Evolutionary conservation across 2,329 filamentous ascomycete species (phyloP).

Genomic region (Colletotrichum orchidophilum): DNA sequence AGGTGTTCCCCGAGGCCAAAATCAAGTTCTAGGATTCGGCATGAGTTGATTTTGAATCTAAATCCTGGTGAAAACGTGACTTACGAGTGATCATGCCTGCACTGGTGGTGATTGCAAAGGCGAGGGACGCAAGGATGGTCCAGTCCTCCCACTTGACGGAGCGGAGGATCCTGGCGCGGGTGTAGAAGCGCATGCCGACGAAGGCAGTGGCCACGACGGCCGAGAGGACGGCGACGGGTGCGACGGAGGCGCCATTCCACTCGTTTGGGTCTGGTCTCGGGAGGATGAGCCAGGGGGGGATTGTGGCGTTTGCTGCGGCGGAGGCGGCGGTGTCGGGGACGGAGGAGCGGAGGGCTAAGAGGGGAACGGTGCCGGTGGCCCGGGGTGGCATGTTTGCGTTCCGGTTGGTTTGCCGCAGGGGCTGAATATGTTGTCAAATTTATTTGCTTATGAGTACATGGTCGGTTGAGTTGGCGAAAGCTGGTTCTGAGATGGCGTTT

Average conservation of each 20-base stretch:
- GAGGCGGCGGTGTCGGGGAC: neutral
- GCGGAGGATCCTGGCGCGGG: constrained; percentile 44
- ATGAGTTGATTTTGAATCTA: neutral
- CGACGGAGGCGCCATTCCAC: constrained; percentile 30
- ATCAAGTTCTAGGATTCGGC: constrained; percentile 28
- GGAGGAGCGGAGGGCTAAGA: constrained; percentile 9
- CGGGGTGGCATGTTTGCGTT: constrained; percentile 11
- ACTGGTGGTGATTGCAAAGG: constrained; percentile 34
- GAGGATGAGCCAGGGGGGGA: constrained; percentile 6
- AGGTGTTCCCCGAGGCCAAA: constrained; percentile 30
- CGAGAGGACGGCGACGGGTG: constrained; percentile 34
- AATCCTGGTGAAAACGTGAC: neutral
- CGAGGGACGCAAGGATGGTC: constrained; percentile 43
- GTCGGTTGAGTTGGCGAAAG: neutral
- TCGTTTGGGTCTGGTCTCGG: constrained; percentile 21
- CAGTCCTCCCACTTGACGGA: constrained; percentile 47
- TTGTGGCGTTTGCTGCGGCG: neutral
- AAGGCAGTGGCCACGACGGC: constrained; percentile 40
- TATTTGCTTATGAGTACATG: constrained; percentile 10
- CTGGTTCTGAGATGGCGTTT: neutral
- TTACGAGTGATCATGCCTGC: constrained; percentile 31
- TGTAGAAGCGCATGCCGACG: constrained; percentile 45
- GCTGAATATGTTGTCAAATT: neutral
- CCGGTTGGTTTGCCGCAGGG: neutral
- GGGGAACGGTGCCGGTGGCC: neutral